Base-by-base conservation (phyloP, 2,329 filamentous ascomycete genomes). In the Kalmusia sp. region DNA sequence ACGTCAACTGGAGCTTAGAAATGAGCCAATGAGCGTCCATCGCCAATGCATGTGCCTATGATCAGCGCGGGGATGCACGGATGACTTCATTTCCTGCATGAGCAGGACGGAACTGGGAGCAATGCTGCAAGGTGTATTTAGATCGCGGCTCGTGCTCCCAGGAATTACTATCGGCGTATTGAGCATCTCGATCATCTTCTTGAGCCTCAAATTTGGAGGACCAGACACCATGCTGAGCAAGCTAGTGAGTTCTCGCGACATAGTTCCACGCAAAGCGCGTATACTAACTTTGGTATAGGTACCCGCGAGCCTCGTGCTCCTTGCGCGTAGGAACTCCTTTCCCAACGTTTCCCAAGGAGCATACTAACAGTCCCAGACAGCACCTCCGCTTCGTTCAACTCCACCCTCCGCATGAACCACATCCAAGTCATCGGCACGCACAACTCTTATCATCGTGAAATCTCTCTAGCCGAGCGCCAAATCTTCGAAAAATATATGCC, bases 381-480 rank as follows among this genome's bases (percentile, higher is more conserved):
- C 41, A 57, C 52, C 17, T 30, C 54, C 7, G 54, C 52, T 39
- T 52, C 52, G 14, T 56, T 54, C 24, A 52, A 59, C 4, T 50
- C 57, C 6, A 56, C 63, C 44, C 63, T 82, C 45, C 79, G 79
- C 45, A 76, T 83, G 70, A 82, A 82, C 63, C 78, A 82, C 40
- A 77, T 82, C 40, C 80, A 82, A 60, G 76, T 82, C 35, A 67
- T 82, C 31, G 80, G 80, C 57, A 80, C 80, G 0, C 80, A 82
- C 63, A 82, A 82, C 65, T 79, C 76, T 55, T 83, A 82, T 64
- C 80, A 83, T 54, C 71, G 76, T 33, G 80, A 82, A 55, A 68
- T 78, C 21, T 70, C 71, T 2, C 68, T 73, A 1, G 65, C 69
- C n/a, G 79, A 81, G 57, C 74, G 75, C 30, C 57, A 68, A 2